Conservation (phyloP, 495 filamentous ascomycete species). For the Aspergillus bertholletiae region DNA sequence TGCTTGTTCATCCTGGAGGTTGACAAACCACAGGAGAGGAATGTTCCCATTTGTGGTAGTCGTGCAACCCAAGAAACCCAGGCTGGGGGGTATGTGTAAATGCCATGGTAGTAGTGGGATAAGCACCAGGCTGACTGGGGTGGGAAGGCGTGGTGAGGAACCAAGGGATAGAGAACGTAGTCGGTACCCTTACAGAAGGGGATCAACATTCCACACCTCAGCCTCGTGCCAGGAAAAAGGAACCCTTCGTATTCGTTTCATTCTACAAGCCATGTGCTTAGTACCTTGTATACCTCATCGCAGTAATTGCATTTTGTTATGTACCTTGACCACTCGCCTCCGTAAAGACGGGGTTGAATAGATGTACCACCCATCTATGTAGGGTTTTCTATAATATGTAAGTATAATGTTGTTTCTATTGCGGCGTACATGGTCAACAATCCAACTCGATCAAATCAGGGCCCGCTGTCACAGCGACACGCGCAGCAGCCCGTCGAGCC, state of each 20-base stretch:
- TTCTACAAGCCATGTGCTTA: too few species aligned
- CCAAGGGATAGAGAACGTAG: background rate
- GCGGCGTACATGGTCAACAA: background rate
- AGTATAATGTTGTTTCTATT: background rate
- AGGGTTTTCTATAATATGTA: background rate
- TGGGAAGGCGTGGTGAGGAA: background rate
- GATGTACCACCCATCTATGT: background rate
- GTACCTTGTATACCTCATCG: background rate
- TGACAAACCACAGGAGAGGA: background rate
- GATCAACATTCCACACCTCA: conserved; percentile 8
- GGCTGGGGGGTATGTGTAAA: background rate
- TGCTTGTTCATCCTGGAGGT: background rate
- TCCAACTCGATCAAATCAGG: background rate
- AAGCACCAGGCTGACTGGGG: background rate
- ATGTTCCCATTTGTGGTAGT: background rate
- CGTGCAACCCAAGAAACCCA: background rate
- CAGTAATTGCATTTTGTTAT: background rate
- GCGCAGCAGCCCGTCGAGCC: conserved; percentile 33
- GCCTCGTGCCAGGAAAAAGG: background rate
- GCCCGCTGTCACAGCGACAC: conserved; percentile 25
- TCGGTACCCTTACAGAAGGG: conserved; percentile 8
- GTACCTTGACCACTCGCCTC: background rate
- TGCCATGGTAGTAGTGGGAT: background rate
- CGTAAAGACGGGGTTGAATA: background rate
- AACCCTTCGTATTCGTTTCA: background rate